Evolutionary conservation across 176 grass and related monocot genomes (phyloP), one percentile per base, ranked within the genome.

Genomic region (Thinopyrum elongatum): DNA sequence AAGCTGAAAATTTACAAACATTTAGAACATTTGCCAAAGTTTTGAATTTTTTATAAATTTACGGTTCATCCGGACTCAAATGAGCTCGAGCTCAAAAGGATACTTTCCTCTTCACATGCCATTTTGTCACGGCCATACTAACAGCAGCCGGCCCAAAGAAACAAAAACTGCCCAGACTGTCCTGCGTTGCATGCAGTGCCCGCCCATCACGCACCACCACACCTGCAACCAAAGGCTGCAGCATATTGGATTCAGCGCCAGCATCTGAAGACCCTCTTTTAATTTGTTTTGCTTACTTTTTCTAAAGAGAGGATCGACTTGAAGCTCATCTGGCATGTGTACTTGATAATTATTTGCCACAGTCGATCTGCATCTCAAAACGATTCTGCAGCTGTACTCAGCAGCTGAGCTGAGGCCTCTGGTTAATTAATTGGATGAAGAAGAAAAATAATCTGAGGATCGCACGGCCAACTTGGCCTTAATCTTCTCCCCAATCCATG

Each of bases 361-460:
- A 33, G 41, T 57, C 78, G 49, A 82, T 86, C 84, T 83, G 41
- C 65, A 83, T 78, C 79, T 83, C 14, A 1, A 90, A 90, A 58
- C 41, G 19, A 39, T 16, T 15, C 31, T 72, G 25, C 10, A 41
- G 31, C 55, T 86, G 55, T 21, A 19, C 5, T 29, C 44, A 19
- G 4, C 34, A 53, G 49, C 49, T 49, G 46, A 49, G 5, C 1
- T 21, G 55, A 58, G 19, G 55, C 55, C 1, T 9, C 55, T 22
- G 0, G 55, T 22, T 58, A 57, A 3, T 21, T 51, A 62, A 42
- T 35, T 35, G 31, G 31, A 33, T 33, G 31, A 33, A 33, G 31
- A 35, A 76, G 46, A 81, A 29, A 75, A 46, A 85, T 6, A 77
- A 62, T 22, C 38, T 16, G 12, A 22, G 17, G 29, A 57, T 65